These are phyloP conservation scores for Pochonia chlamydosporia DNA, from an alignment of 2,329 filamentous ascomycete species.

Conservation along the genomic window DNA sequence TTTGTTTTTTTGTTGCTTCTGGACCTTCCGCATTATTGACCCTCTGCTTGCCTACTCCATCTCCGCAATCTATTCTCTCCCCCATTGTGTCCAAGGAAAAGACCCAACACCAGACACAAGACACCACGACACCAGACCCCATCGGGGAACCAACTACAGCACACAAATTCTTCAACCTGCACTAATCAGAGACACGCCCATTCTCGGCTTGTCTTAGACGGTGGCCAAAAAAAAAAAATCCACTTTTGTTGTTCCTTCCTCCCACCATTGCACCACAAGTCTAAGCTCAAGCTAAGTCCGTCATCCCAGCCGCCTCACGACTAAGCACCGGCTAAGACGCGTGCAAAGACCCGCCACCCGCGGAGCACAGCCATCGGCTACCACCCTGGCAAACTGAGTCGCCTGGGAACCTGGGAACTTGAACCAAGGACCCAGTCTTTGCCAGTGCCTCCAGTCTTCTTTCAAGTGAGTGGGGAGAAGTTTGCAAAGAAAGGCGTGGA, in stretches of 20 bases:
- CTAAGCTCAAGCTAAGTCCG: conserved; percentile 3
- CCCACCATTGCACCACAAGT: neutral
- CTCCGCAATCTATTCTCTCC: neutral
- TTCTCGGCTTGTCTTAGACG: neutral
- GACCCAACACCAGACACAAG: neutral
- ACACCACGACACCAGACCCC: neutral
- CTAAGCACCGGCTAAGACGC: neutral
- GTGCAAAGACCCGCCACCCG: neutral
- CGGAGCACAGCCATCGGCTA: neutral
- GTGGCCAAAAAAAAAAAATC: neutral
- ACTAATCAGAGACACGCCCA: neutral
- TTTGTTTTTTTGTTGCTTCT: neutral
- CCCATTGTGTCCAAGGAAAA: neutral
- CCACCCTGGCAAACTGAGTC: neutral
- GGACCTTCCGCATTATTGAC: neutral
- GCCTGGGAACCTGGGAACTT: neutral
- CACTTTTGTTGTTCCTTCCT: conserved; percentile 1
- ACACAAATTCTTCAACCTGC: conserved; percentile 1
- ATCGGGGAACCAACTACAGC: neutral
- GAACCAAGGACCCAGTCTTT: no score
- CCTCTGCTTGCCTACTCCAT: no score
- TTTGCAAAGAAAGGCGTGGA: neutral
- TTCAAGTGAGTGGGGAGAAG: no score
- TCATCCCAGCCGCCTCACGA: conserved; percentile 2
- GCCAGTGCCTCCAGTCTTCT: neutral